Percentiles rank a stretch among this genome's conserved stretches.
Conservation (phyloP, 305 asterid species). For the Solanum aculeatissimum region DNA sequence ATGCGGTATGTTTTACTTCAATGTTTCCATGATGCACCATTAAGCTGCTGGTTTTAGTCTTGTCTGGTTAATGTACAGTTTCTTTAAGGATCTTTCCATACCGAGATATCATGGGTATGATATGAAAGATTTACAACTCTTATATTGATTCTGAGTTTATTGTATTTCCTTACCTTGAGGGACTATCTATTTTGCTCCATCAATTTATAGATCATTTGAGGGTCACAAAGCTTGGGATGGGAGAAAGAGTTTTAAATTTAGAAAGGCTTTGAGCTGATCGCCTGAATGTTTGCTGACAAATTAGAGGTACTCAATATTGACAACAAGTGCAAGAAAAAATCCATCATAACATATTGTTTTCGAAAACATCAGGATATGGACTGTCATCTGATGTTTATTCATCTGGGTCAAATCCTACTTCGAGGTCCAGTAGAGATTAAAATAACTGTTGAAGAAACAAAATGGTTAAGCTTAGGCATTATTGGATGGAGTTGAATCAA, state of each 20-base stretch:
- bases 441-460: background rate
- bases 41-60: background rate
- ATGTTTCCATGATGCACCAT: background rate
- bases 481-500: background rate
- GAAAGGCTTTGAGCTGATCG: background rate
- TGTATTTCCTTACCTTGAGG: background rate
- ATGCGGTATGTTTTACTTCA: conserved; percentile 51
- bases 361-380: background rate
- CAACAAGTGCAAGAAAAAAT: background rate
- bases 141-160: background rate
- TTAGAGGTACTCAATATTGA: background rate
- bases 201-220: background rate
- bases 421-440: background rate
- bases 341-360: background rate
- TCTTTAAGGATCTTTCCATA: background rate
- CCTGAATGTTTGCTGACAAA: background rate
- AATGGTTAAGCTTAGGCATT: background rate
- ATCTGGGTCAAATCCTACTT: background rate
- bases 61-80: background rate
- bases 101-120: background rate
- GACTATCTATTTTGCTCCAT: background rate
- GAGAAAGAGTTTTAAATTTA: background rate
- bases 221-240: background rate
- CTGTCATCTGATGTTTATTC: background rate
- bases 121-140: background rate